Conservation (phyloP, 352 stramenopile genomes). For the Globisporangium rhizosaccharum region DNA sequence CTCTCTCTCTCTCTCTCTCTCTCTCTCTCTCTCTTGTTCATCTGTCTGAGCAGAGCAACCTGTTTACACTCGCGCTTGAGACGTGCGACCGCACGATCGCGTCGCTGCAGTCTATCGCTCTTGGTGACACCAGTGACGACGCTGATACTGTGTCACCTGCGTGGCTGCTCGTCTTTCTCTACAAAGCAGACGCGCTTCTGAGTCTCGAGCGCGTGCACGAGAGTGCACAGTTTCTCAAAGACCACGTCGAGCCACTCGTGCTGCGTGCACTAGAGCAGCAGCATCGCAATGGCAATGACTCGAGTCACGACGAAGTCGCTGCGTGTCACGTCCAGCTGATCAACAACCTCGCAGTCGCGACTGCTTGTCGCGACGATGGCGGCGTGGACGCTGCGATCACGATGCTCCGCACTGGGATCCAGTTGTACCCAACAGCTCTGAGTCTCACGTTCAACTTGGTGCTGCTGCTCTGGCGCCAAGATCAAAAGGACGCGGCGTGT, state of each 20-base stretch:
- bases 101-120: background rate
- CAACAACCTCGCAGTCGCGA: slow-evolving; percentile 68
- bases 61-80: slow-evolving; percentile 31
- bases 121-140: background rate
- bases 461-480: slow-evolving; percentile 64
- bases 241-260: slow-evolving; percentile 19
- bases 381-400: slow-evolving; percentile 32
- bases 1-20: background rate
- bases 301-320: slow-evolving; percentile 19
- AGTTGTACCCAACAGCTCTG: slow-evolving; percentile 34
- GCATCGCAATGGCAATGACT: slow-evolving; percentile 1
- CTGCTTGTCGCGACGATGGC: slow-evolving; percentile 26
- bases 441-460: slow-evolving; percentile 66
- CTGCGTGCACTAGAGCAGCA: slow-evolving; percentile 7
- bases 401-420: slow-evolving; percentile 37
- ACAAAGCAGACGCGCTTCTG: slow-evolving; percentile 71
- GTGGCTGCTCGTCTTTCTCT: slow-evolving; percentile 33
- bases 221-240: slow-evolving; percentile 37
- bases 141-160: background rate
- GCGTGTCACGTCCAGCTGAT: slow-evolving; percentile 50
- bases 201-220: slow-evolving; percentile 69
- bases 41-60: slow-evolving; percentile 1
- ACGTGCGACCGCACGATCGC: slow-evolving; percentile 31
- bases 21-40: too few species aligned
- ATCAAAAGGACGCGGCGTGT: slow-evolving; percentile 39